A percentile compares a stretch with the other conserved stretches of the same genome.
phyloP scores from a whole-genome alignment of 495 filamentous ascomycete species.

The Xylaria grammica region DNA sequence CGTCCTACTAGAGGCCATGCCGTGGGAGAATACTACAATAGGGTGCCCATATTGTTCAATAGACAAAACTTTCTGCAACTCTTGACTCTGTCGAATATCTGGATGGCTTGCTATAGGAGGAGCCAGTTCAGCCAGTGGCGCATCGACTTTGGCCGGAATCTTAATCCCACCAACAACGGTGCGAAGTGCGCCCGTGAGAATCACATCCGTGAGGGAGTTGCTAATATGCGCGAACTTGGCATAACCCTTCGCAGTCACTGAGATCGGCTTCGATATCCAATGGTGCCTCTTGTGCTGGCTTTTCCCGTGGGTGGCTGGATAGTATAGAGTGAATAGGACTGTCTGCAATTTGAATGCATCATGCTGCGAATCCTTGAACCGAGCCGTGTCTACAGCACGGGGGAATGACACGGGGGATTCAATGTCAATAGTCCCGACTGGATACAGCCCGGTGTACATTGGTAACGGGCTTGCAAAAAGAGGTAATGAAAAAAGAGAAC shows the following conservation, averaged over 20 bases:
- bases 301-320: constrained; percentile 42
- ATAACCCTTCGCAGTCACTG: constrained; percentile 54
- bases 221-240: constrained; percentile 50
- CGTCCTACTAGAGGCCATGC: constrained; percentile 55
- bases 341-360: constrained; percentile 54
- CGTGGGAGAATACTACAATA: constrained; percentile 59
- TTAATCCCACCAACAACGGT: constrained; percentile 45
- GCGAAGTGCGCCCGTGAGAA: constrained; percentile 42
- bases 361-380: constrained; percentile 43
- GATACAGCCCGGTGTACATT: constrained; percentile 52
- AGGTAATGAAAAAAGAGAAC: constrained; percentile 44
- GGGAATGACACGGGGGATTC: constrained; percentile 44
- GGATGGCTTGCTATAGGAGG: constrained; percentile 22
- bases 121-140: constrained; percentile 42
- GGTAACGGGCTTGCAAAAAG: constrained; percentile 51
- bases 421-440: constrained; percentile 54
- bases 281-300: constrained; percentile 37
- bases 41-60: constrained; percentile 40
- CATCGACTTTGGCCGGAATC: constrained; percentile 52
- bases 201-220: constrained; percentile 45
- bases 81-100: constrained; percentile 28
- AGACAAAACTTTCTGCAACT: constrained; percentile 27
- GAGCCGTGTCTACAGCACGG: constrained; percentile 39
- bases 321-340: constrained; percentile 56
- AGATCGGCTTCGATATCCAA: constrained; percentile 58